A percentile compares a stretch with the other conserved stretches of the same genome.
Evolutionary conservation across 106 monocot species (phyloP).

Genomic region (Dendrobium catenatum): DNA sequence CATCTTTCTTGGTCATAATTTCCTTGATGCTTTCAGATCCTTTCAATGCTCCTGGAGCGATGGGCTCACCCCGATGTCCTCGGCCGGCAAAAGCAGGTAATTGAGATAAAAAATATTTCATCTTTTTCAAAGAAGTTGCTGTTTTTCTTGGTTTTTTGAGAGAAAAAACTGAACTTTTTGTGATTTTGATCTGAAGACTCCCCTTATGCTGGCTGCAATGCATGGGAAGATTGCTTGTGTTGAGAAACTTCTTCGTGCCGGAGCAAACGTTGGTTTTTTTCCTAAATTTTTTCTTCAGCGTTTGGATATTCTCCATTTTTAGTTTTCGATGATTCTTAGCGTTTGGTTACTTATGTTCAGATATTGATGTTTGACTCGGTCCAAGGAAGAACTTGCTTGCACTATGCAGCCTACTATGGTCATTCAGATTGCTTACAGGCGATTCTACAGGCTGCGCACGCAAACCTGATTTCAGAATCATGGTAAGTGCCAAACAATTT

Average conservation of each 20-base stretch:
- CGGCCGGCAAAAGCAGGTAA: constrained; percentile 48
- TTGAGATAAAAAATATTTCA: not conserved
- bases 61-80: constrained; percentile 24
- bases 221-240: constrained; percentile 81
- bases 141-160: not conserved
- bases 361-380: constrained; percentile 52
- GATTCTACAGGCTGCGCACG: constrained; percentile 60
- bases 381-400: constrained; percentile 53
- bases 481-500: constrained; percentile 33
- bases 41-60: constrained; percentile 37
- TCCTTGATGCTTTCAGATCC: constrained; percentile 17
- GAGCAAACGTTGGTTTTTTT: constrained; percentile 53
- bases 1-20: not conserved
- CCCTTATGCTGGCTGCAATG: constrained; percentile 91
- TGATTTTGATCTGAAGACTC: constrained; percentile 47
- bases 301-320: not conserved
- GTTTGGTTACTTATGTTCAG: constrained; percentile 55
- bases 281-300: not conserved
- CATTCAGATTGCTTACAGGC: constrained; percentile 76
- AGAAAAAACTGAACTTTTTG: not conserved
- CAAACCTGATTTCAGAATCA: constrained; percentile 55
- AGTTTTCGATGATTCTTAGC: constrained; percentile 33
- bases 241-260: constrained; percentile 61
- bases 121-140: not conserved
- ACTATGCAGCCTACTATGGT: constrained; percentile 56